A percentile compares a stretch with the other conserved stretches of the same genome.
Conservation (phyloP, 768 basidiomycete species). For the Gyrodon lividus region DNA sequence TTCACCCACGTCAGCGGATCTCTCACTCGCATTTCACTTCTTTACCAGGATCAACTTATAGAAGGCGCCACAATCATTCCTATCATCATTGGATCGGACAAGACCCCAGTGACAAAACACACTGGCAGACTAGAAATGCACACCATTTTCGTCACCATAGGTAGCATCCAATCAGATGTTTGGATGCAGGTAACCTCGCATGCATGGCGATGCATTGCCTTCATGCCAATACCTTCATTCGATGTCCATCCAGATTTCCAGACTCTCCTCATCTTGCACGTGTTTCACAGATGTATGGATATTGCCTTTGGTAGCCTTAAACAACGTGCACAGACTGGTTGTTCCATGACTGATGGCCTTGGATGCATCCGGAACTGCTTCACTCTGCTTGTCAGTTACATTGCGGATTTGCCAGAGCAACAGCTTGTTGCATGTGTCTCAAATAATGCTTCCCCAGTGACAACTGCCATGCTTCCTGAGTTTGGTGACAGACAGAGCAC, state of each 20-base stretch:
- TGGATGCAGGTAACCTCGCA: constrained; percentile 6
- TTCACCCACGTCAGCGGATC: no score
- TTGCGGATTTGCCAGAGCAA: constrained; percentile 20
- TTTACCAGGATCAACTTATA: no score
- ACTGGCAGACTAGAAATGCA: no score
- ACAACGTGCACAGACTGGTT: constrained; percentile 23
- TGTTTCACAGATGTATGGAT: constrained; percentile 33
- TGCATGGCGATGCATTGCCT: constrained; percentile 2
- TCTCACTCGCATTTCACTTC: no score
- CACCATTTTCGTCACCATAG: not conserved
- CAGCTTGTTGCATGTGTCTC: constrained; percentile 7
- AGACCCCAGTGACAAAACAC: not conserved
- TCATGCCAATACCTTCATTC: constrained; percentile 1
- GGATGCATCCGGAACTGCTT: constrained; percentile 1
- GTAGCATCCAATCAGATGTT: constrained; percentile 3
- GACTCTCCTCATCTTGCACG: constrained; percentile 1
- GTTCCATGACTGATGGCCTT: constrained; percentile 25
- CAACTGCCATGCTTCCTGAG: not conserved
- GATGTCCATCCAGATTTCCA: not conserved
- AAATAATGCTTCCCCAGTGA: constrained; percentile 15
- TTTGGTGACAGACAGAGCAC: constrained; percentile 13
- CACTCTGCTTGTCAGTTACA: constrained; percentile 15
- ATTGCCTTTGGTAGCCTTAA: constrained; percentile 29
- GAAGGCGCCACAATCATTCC: constrained; percentile 33
- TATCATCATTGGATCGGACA: constrained; percentile 1